These are phyloP conservation scores for Alisma plantagoaquatica DNA, from an alignment of 106 monocot species.

Conservation along the genomic window DNA sequence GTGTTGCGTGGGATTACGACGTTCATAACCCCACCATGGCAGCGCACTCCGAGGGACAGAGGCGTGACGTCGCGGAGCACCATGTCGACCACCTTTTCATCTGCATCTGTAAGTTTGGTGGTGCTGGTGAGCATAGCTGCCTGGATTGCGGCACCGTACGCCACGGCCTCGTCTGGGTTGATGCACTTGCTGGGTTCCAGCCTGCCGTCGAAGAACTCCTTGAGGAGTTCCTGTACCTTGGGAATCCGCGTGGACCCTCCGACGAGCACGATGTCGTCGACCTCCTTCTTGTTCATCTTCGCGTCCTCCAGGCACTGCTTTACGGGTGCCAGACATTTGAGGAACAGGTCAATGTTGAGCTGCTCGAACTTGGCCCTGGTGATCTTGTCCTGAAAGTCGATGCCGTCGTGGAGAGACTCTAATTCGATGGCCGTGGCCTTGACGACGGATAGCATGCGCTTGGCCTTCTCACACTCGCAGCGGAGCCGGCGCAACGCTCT, in stretches of 20 bases:
- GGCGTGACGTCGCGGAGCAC: slow-evolving; percentile 35
- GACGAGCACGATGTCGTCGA: slow-evolving; percentile 17
- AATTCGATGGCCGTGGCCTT: slow-evolving; percentile 11
- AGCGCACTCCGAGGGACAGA: slow-evolving; percentile 5
- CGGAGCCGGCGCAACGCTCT: slow-evolving; percentile 4
- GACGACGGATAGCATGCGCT: slow-evolving; percentile 13
- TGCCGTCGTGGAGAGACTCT: slow-evolving; percentile 12
- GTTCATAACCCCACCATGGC: not conserved
- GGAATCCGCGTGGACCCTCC: slow-evolving; percentile 17
- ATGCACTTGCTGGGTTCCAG: slow-evolving; percentile 14
- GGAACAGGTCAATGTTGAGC: slow-evolving; percentile 32
- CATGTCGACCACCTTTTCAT: no score
- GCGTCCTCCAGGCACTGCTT: slow-evolving; percentile 53
- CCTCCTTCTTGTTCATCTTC: slow-evolving; percentile 7
- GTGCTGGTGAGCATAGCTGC: slow-evolving; percentile 22
- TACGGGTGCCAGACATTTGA: slow-evolving; percentile 50
- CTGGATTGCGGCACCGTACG: slow-evolving; percentile 15
- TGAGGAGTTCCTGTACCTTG: slow-evolving; percentile 45
- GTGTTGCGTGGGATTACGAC: slow-evolving; percentile 34
- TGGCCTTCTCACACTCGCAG: slow-evolving; percentile 16
- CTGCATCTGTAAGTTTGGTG: no score
- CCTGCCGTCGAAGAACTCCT: slow-evolving; percentile 35
- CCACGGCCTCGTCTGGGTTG: slow-evolving; percentile 20
- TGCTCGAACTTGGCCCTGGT: slow-evolving; percentile 15
- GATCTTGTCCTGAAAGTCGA: slow-evolving; percentile 15